Base-by-base conservation (phyloP, 306 rosid genomes). In the Elaeagnus macrophylla region DNA sequence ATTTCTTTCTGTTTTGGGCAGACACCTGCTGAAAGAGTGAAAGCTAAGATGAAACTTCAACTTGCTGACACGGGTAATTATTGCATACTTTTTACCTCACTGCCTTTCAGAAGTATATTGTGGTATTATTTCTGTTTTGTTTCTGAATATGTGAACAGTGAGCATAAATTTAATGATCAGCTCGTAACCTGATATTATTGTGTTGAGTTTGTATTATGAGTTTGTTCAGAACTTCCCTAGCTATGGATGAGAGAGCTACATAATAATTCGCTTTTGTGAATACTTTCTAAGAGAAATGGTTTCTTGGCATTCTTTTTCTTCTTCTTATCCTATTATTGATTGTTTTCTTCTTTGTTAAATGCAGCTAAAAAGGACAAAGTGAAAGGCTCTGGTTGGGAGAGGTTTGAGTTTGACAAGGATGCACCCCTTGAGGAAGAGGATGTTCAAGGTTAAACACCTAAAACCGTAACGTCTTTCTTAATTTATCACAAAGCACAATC, bases 351-450 rank as follows among this genome's bases (percentile, higher is more conserved):
- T 62, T 47, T 71, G 42, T 15, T 56, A 39, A 66, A 49, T 75
- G 75, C 82, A 91, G 96, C 83, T 51, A 76, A 75, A 48, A 81
- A 68, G 53, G 99, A 84, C 64, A 59, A 64, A 20, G 77, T 70
- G 25, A 87, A 79, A 71, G 96, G 91, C 61, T 61, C 75, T 1
- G 85, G 82, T 60, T 91, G 99, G 99, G 99, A 91, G 73, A 72
- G 96, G 48, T 91, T 91, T 68, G 93, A 89, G 53, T 67, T 61
- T 43, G 35, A 88, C 79, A 88, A 88, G 79, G 85, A 88, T 70
- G 96, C 94, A 55, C 96, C 96, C 2, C 81, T 84, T 41, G 94
- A 88, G 2, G 96, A 88, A n/a, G 91, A 88, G 54, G 94, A 80
- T 18, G 69, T 70, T 49, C 79, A 83, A 80, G 96, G 99, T 91